Evolutionary conservation across 192 early-diverging fungal genomes (phyloP).

Genomic region (Mortierella hygrophila): DNA sequence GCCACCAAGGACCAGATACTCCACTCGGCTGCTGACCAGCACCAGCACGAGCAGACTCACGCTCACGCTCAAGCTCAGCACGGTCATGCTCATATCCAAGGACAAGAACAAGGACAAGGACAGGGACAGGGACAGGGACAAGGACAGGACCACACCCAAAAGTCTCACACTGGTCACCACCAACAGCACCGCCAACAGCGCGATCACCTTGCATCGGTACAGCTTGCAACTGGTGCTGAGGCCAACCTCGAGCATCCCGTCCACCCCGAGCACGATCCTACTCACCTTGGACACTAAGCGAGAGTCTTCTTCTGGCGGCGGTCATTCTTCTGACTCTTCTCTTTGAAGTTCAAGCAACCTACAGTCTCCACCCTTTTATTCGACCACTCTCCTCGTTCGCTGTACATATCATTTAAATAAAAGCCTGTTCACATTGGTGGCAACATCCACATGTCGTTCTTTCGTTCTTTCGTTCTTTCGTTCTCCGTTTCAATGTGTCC

Average conservation of each 20-base stretch:
- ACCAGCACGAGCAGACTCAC: not conserved
- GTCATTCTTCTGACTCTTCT: too few relatives aligned
- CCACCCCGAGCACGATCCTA: constrained; percentile 19
- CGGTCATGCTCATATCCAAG: not conserved
- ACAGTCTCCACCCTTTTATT: not conserved
- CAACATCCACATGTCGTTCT: not conserved
- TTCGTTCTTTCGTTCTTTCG: not conserved
- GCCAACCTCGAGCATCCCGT: constrained; percentile 44
- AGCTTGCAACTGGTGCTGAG: constrained; percentile 34
- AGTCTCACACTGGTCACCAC: not conserved
- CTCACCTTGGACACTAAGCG: not conserved
- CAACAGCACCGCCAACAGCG: not conserved
- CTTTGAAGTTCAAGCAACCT: not conserved
- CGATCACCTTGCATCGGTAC: constrained; percentile 1
- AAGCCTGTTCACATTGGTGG: not conserved
- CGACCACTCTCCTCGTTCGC: not conserved
- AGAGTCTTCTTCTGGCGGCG: not conserved
- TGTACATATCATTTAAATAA: not conserved
- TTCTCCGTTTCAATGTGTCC: too few relatives aligned
- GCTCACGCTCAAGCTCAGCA: constrained; percentile 1
- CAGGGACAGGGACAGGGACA: not conserved
- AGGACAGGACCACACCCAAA: constrained; percentile 2
- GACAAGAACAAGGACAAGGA: not conserved
- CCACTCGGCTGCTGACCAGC: not conserved
- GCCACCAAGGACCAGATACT: not conserved